phyloP scores from a whole-genome alignment of 2,329 filamentous ascomycete genomes.

The Trichoderma breve region DNA sequence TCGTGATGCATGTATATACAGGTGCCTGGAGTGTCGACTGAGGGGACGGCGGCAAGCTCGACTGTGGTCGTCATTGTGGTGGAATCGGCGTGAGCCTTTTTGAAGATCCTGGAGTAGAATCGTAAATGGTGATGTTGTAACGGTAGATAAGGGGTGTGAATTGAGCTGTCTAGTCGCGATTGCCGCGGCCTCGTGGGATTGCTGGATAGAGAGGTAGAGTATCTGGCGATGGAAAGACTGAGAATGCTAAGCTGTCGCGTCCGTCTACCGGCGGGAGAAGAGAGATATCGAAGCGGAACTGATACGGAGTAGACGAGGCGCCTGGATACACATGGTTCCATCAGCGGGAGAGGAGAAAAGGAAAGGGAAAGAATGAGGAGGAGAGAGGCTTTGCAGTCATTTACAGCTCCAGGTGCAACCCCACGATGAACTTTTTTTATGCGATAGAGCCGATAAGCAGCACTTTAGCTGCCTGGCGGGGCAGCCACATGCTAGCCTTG shows the following conservation, averaged over 20 bases:
- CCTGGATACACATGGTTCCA: slow-evolving; percentile 32
- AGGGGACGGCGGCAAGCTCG: slow-evolving; percentile 77
- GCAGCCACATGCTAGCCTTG: not conserved
- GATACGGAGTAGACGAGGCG: slow-evolving; percentile 22
- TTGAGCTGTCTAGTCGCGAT: not conserved
- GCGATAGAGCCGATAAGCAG: slow-evolving; percentile 12
- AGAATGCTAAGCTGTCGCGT: not conserved
- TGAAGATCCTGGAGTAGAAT: not conserved
- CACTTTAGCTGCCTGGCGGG: not conserved
- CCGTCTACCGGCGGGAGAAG: not conserved
- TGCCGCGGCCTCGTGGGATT: not conserved
- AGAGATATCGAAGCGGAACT: slow-evolving; percentile 10
- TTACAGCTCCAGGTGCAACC: slow-evolving; percentile 4
- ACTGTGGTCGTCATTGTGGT: slow-evolving; percentile 67
- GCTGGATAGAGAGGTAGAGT: not conserved
- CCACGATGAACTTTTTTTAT: slow-evolving; percentile 20
- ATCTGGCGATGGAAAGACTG: not conserved
- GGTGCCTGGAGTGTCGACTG: slow-evolving; percentile 82
- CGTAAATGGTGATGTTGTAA: slow-evolving; percentile 21
- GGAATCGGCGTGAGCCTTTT: slow-evolving; percentile 4
- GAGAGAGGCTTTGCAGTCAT: not conserved
- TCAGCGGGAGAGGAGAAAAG: slow-evolving; percentile 21
- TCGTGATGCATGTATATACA: slow-evolving; percentile 77
- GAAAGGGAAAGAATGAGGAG: not conserved
- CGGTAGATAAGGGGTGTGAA: not conserved